These are phyloP conservation scores for Grigorovia humatica DNA, from an alignment of 805 yeast species.

Conservation along the genomic window DNA sequence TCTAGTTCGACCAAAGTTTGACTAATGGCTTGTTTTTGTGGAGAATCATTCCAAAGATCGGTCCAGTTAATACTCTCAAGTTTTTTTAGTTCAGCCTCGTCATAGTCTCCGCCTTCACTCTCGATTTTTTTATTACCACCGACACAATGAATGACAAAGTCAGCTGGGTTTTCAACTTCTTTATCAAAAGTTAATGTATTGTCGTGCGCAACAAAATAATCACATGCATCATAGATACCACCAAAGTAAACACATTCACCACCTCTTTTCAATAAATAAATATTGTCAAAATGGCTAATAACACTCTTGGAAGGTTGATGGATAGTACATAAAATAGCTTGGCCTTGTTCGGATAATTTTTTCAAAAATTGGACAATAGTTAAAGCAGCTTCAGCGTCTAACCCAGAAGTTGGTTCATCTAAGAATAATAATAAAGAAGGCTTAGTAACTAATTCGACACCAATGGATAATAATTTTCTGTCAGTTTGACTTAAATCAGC, in stretches of 20 bases:
- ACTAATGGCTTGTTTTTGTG: conserved; percentile 6
- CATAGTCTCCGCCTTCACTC: conserved; percentile 23
- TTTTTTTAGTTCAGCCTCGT: conserved; percentile 1
- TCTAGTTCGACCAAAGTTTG: conserved; percentile 9
- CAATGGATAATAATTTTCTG: conserved; percentile 43
- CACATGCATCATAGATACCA: conserved; percentile 51
- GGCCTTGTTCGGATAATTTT: conserved; percentile 42
- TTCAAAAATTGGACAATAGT: conserved; percentile 43
- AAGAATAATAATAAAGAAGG: conserved; percentile 44
- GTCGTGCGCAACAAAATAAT: conserved; percentile 44
- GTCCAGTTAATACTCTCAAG: conserved; percentile 9
- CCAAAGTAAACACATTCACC: conserved; percentile 69
- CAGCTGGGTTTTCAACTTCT: conserved; percentile 58
- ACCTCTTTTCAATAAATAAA: conserved; percentile 54
- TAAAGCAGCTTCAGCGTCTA: conserved; percentile 52
- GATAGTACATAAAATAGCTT: conserved; percentile 52
- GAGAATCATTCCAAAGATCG: conserved; percentile 16
- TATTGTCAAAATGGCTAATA: conserved; percentile 49
- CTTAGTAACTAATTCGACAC: conserved; percentile 45
- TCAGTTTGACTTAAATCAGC: conserved; percentile 46
- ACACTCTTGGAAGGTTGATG: conserved; percentile 59
- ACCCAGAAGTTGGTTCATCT: conserved; percentile 54
- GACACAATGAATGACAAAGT: conserved; percentile 59
- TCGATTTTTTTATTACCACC: conserved; percentile 46
- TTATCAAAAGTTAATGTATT: conserved; percentile 42